These are phyloP conservation scores for Tribonema minus DNA, from an alignment of 108 stramenopile species.

Conservation along the genomic window DNA sequence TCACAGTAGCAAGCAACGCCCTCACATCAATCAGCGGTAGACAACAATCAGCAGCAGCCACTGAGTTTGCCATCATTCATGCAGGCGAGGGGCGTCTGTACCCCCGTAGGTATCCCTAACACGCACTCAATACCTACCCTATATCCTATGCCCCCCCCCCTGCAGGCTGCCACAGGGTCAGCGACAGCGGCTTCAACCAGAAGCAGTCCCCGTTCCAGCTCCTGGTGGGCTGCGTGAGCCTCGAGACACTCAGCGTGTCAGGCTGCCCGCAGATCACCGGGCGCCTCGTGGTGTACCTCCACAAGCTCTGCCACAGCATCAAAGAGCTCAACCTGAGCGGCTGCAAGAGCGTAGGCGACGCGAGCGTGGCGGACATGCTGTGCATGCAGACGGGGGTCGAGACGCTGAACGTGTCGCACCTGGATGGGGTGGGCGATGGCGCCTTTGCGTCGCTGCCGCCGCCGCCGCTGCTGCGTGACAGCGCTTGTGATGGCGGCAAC, in stretches of 20 bases:
- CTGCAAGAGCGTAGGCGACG: constrained; percentile 28
- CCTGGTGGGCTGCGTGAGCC: constrained; percentile 10
- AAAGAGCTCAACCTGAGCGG: constrained; percentile 27
- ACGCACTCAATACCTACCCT: too few relatives aligned
- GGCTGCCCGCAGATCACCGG: constrained; percentile 35
- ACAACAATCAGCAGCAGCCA: too few relatives aligned
- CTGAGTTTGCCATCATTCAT: too few relatives aligned
- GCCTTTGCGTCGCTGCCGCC: too few relatives aligned
- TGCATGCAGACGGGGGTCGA: constrained; percentile 19
- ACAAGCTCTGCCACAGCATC: constrained; percentile 24
- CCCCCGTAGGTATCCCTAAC: too few relatives aligned
- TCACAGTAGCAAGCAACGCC: too few relatives aligned
- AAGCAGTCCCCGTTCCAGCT: constrained; percentile 38
- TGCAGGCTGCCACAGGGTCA: constrained; percentile 12
- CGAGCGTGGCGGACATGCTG: constrained; percentile 9
- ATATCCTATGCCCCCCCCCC: too few relatives aligned
- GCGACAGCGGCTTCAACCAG: constrained; percentile 32
- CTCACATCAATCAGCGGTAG: too few relatives aligned
- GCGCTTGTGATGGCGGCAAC: too few relatives aligned
- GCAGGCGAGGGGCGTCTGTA: too few relatives aligned
- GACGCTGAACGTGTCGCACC: constrained; percentile 32
- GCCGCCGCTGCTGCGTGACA: too few relatives aligned
- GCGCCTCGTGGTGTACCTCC: constrained; percentile 20
- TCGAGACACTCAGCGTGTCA: constrained; percentile 35
- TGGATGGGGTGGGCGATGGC: constrained; percentile 16